Evolutionary conservation across 228 moss, liverwort and hornwort genomes (phyloP).

Genomic region (Sphagnum magellanicum): DNA sequence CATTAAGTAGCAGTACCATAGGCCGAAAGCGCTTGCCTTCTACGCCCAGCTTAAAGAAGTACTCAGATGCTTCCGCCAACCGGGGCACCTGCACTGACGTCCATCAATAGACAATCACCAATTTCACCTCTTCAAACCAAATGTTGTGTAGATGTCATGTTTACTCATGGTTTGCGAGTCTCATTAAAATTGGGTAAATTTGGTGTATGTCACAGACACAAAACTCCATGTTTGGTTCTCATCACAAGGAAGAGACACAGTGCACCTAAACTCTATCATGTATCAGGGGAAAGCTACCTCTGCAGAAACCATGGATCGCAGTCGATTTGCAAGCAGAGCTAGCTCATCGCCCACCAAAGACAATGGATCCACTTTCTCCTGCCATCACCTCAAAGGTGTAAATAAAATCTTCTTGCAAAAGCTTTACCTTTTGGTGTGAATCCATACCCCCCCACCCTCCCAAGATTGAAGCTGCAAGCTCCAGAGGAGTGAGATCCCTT

Average conservation of each 20-base stretch:
- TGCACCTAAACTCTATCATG: neutral
- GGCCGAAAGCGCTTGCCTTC: conserved; percentile 99
- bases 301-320: conserved; percentile 79
- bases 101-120: conserved; percentile 4
- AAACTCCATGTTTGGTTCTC: neutral
- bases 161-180: neutral
- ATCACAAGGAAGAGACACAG: neutral
- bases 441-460: too few species aligned
- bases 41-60: conserved; percentile 87
- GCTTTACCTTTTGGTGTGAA: neutral
- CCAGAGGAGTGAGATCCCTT: too few species aligned
- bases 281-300: conserved; percentile 38
- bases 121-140: conserved; percentile 1
- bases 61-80: conserved; percentile 82
- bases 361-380: conserved; percentile 94
- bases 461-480: too few species aligned
- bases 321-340: conserved; percentile 60
- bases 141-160: neutral
- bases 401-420: neutral
- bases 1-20: conserved; percentile 62
- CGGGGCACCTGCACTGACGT: conserved; percentile 57
- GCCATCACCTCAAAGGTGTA: conserved; percentile 1
- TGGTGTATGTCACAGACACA: neutral
- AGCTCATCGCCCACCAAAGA: conserved; percentile 90
- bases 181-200: neutral